A percentile compares a stretch with the other conserved stretches of the same genome.
Conservation (phyloP, 257 asterid species). For the Solanum rostratum region DNA sequence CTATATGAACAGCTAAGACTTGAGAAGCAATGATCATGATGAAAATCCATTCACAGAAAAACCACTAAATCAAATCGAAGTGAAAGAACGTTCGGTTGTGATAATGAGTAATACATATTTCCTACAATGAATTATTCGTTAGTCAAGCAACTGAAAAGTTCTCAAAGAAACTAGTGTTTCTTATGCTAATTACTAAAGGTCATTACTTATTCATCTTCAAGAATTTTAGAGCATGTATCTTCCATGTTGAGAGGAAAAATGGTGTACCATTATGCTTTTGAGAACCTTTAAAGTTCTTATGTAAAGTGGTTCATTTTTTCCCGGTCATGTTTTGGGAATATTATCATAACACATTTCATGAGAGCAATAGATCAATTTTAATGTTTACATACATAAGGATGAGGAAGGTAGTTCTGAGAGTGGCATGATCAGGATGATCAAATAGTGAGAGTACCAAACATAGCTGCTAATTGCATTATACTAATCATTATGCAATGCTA, state of each 20-base stretch:
- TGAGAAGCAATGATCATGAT: neutral
- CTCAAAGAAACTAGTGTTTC: neutral
- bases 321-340: neutral
- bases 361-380: neutral
- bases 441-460: neutral
- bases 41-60: neutral
- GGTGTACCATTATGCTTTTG: neutral
- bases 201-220: neutral
- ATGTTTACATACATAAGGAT: neutral
- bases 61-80: neutral
- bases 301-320: neutral
- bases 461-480: neutral
- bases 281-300: neutral
- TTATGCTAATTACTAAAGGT: neutral
- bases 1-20: neutral
- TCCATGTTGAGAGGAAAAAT: neutral
- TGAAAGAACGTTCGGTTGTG: neutral
- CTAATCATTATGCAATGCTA: neutral
- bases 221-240: neutral
- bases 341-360: neutral
- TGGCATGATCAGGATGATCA: neutral
- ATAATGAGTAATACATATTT: neutral
- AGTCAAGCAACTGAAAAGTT: neutral
- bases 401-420: neutral
- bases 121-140: neutral